A percentile compares a stretch with the other conserved stretches of the same genome.
These are phyloP conservation scores for Picocystis salinarum DNA, from an alignment of 139 green algal genomes.

Conservation along the genomic window DNA sequence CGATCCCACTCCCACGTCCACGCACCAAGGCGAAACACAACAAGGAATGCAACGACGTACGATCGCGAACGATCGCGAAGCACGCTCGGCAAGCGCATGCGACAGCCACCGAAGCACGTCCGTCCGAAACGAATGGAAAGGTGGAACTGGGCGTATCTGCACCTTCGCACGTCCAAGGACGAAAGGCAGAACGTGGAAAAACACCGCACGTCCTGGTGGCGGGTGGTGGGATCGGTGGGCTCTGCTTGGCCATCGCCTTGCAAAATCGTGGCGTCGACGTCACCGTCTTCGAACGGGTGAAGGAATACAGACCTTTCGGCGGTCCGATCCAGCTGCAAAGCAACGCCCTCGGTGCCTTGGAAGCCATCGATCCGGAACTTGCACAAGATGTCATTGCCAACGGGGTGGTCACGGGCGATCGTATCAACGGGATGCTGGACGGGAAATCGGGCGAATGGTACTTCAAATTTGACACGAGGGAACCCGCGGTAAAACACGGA, in stretches of 20 bases:
- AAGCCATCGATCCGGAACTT: conserved; percentile 18
- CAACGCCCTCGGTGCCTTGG: conserved; percentile 33
- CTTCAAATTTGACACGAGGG: conserved; percentile 93
- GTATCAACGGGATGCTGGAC: conserved; percentile 37
- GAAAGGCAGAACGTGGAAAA: no score
- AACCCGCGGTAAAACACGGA: conserved; percentile 64
- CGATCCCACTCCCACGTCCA: no score
- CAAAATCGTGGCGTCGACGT: conserved; percentile 14
- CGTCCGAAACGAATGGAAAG: no score
- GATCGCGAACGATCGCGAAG: no score
- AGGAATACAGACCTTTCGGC: conserved; percentile 18
- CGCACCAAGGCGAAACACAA: no score
- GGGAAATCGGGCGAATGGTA: conserved; percentile 54
- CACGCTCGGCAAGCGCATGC: no score
- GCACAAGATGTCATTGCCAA: conserved; percentile 19
- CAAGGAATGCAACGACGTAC: no score
- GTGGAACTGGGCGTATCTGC: no score
- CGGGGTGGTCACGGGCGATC: conserved; percentile 27
- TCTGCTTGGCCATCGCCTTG: conserved; percentile 63
- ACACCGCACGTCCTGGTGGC: conserved; percentile 53
- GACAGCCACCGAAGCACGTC: no score
- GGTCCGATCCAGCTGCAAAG: conserved; percentile 27
- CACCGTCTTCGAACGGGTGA: conserved; percentile 11
- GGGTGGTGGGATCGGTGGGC: conserved; percentile 66
- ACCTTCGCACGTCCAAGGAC: no score